These are phyloP conservation scores for Fusarium oxysporum DNA, from an alignment of 2,329 filamentous ascomycete species.

Conservation along the genomic window DNA sequence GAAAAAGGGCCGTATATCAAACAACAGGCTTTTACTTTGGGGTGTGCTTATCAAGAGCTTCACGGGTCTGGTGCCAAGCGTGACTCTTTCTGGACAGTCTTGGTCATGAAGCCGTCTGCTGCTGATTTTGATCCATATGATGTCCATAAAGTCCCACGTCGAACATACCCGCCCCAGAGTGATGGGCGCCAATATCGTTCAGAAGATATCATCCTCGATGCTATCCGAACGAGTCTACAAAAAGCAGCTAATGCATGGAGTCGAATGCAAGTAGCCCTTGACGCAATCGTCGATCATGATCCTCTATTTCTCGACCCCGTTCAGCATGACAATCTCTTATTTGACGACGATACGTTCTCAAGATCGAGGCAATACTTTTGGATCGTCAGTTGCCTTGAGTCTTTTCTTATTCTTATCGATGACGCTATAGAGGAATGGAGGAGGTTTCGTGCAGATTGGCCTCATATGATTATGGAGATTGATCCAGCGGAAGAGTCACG, in stretches of 20 bases:
- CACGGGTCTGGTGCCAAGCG: accelerated
- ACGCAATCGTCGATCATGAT: background rate
- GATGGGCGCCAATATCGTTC: background rate
- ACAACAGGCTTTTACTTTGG: conserved; percentile 1
- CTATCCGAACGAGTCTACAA: background rate
- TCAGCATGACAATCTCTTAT: conserved; percentile 1
- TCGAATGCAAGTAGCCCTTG: background rate
- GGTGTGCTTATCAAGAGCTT: background rate
- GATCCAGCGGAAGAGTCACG: background rate
- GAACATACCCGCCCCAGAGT: background rate
- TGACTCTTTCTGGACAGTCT: background rate
- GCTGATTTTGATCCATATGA: background rate
- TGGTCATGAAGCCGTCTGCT: background rate
- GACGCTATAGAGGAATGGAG: conserved; percentile 6
- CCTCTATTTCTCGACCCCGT: background rate
- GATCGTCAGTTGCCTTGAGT: conserved; percentile 2
- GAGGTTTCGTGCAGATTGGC: background rate
- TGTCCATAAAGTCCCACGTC: background rate
- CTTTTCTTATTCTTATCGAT: background rate
- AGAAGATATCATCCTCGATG: background rate
- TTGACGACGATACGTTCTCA: conserved; percentile 6
- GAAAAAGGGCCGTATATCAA: background rate
- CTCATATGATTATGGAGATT: background rate
- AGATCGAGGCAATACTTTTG: conserved; percentile 2
- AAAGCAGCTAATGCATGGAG: background rate